Evolutionary conservation across 208 protist species (phyloP).

Genomic region (Crithidia expoeki): DNA sequence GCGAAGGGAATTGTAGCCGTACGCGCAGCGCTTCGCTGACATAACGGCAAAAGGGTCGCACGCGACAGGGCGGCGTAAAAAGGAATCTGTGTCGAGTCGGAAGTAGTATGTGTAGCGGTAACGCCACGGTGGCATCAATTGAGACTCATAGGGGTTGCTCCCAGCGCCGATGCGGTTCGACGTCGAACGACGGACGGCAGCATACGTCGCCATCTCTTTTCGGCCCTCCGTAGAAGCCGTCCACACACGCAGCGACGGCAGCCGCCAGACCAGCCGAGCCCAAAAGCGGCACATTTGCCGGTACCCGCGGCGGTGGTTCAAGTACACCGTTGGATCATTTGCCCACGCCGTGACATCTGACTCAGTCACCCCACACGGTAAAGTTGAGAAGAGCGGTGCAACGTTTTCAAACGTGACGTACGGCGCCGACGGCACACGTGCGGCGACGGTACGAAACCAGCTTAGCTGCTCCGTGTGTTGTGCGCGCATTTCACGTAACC

Average conservation of each 20-base stretch:
- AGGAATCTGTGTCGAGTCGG: conserved; percentile 27
- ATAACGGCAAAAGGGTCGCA: conserved; percentile 20
- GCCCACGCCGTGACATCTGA: conserved; percentile 5
- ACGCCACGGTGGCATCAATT: conserved; percentile 14
- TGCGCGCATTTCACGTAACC: conserved; percentile 1
- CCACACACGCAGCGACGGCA: conserved; percentile 25
- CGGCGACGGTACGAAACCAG: conserved; percentile 5
- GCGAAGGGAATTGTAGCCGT: conserved; percentile 11
- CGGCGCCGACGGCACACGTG: conserved; percentile 15
- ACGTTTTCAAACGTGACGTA: conserved; percentile 31
- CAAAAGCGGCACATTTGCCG: conserved; percentile 28
- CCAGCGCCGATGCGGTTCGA: too few species aligned
- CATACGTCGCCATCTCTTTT: conserved; percentile 1
- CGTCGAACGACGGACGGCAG: too few species aligned
- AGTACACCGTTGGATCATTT: neutral
- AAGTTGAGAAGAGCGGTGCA: conserved; percentile 8
- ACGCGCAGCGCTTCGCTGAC: conserved; percentile 17
- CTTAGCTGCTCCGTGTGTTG: neutral
- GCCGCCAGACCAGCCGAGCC: conserved; percentile 22
- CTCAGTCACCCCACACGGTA: conserved; percentile 20
- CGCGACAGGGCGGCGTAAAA: neutral
- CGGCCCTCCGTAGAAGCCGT: conserved; percentile 11
- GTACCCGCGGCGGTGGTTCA: conserved; percentile 11
- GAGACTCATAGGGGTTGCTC: neutral
- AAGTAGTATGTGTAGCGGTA: conserved; percentile 24